Conservation (phyloP, 768 basidiomycete genomes). For the Hericium rajendrae region DNA sequence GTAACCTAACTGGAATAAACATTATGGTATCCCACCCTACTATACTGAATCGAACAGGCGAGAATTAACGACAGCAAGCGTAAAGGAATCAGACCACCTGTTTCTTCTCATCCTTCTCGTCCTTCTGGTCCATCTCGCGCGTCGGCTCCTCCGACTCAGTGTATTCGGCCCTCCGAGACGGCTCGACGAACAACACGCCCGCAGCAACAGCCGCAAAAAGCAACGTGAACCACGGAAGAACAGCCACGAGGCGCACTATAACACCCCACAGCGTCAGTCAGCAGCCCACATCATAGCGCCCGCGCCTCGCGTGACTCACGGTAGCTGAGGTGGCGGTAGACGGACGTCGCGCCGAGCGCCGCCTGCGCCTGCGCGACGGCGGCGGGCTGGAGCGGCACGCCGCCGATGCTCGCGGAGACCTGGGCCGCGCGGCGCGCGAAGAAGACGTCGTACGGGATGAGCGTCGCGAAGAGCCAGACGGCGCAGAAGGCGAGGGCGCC, state of each 20-base stretch:
- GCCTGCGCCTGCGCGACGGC: constrained; percentile 28
- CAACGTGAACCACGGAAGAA: constrained; percentile 44
- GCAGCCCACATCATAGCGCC: not conserved
- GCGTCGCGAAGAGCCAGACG: constrained; percentile 38
- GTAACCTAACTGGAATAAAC: too few relatives aligned
- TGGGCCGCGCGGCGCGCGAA: constrained; percentile 36
- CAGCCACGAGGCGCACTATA: constrained; percentile 38
- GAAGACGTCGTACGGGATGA: constrained; percentile 38
- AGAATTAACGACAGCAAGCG: too few relatives aligned
- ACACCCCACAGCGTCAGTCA: not conserved
- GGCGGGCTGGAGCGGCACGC: constrained; percentile 25
- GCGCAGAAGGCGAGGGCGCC: constrained; percentile 31
- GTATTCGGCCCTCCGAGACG: not conserved
- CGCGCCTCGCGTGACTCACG: constrained; percentile 25
- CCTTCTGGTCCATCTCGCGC: not conserved
- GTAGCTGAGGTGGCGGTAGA: constrained; percentile 37
- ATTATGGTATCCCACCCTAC: too few relatives aligned
- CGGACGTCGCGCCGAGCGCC: constrained; percentile 29
- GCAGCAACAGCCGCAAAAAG: constrained; percentile 31
- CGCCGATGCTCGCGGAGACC: constrained; percentile 32
- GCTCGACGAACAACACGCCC: constrained; percentile 25
- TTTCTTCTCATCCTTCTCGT: not conserved
- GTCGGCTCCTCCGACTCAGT: not conserved
- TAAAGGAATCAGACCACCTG: too few relatives aligned
- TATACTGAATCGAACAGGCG: too few relatives aligned